phyloP scores from a whole-genome alignment of 1,284 basidiomycete species.

The Ustilago xerochloae region DNA sequence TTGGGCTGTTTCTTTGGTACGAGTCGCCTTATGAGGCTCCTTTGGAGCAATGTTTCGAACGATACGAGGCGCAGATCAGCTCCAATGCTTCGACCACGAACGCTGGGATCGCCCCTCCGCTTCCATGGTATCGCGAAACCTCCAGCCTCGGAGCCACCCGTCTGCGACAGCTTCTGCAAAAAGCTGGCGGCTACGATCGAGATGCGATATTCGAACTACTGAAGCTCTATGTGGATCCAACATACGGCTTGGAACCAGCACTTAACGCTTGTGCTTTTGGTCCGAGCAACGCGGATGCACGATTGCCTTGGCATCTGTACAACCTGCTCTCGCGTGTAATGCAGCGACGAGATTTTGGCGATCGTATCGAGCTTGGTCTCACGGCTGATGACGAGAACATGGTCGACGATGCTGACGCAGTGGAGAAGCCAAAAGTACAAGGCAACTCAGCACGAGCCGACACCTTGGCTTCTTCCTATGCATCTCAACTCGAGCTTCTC shows the following conservation, averaged over 20 bases:
- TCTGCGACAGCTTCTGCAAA: constrained; percentile 50
- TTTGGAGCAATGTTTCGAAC: constrained; percentile 77
- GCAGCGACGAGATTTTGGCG: constrained; percentile 83
- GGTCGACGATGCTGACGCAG: constrained; percentile 57
- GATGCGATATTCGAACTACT: constrained; percentile 89
- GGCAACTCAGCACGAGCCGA: constrained; percentile 77
- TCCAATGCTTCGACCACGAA: constrained; percentile 16
- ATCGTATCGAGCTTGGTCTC: constrained; percentile 73
- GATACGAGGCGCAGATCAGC: constrained; percentile 73
- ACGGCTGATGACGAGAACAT: constrained; percentile 66
- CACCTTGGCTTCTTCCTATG: constrained; percentile 83
- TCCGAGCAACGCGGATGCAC: constrained; percentile 80
- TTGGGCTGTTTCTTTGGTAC: constrained; percentile 93
- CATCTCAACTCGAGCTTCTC: constrained; percentile 83
- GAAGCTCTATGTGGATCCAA: constrained; percentile 75
- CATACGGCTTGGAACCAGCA: constrained; percentile 71
- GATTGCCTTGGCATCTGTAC: constrained; percentile 93
- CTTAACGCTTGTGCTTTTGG: constrained; percentile 79
- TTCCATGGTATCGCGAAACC: constrained; percentile 62
- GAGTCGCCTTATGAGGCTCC: constrained; percentile 79
- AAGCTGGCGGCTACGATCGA: constrained; percentile 48
- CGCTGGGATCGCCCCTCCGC: constrained; percentile 63
- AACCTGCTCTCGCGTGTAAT: constrained; percentile 85
- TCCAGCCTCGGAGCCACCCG: constrained; percentile 53
- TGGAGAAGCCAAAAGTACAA: constrained; percentile 6